Evolutionary conservation across 306 rosid genomes (phyloP).

Genomic region (Ammopiptanthus mongolicus): DNA sequence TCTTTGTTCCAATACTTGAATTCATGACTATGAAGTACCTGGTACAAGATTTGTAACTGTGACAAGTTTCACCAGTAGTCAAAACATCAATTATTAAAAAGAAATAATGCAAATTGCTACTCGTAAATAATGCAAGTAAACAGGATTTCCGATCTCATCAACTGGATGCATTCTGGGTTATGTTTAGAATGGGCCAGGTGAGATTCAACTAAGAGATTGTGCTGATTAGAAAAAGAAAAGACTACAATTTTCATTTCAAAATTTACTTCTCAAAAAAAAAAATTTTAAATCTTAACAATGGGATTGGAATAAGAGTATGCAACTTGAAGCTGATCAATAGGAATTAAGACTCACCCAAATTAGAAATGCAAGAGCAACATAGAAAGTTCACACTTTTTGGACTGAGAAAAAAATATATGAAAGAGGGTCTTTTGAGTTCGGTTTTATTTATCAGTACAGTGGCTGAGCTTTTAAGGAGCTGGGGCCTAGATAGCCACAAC

Average conservation of each 20-base stretch:
- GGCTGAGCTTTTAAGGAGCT: no score
- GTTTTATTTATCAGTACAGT: no score
- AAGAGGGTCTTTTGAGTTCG: background rate
- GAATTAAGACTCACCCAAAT: background rate
- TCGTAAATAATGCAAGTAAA: no score
- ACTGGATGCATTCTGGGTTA: no score
- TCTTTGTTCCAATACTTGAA: background rate
- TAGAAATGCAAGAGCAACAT: background rate
- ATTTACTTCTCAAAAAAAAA: background rate
- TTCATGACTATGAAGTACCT: slow-evolving; percentile 10
- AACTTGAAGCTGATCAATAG: background rate
- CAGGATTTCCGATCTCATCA: no score
- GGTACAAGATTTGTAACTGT: background rate
- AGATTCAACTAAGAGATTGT: no score
- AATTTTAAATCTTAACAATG: background rate
- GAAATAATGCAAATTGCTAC: no score
- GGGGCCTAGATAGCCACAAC: no score
- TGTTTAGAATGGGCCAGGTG: no score
- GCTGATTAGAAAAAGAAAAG: no score
- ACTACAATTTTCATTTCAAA: background rate
- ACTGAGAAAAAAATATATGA: background rate
- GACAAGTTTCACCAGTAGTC: no score
- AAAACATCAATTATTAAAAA: background rate
- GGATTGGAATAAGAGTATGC: background rate
- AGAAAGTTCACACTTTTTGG: background rate